Evolutionary conservation across 2,329 filamentous ascomycete species (phyloP), one percentile per base, ranked within the genome.

Genomic region (Trichoderma sp.): DNA sequence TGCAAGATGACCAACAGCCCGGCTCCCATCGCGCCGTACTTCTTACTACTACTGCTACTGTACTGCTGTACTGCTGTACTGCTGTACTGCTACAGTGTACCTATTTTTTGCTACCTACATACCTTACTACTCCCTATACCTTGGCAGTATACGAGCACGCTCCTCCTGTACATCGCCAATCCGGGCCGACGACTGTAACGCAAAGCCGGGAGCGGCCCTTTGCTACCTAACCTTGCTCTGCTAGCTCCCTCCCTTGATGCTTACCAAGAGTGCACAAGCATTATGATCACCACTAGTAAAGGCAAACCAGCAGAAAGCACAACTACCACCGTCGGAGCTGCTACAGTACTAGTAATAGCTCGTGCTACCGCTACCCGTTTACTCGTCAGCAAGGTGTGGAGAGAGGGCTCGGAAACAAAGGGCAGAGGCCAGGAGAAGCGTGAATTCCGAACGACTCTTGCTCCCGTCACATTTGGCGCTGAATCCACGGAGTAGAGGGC

Each of bases 301-400:
- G 22, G 17, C 29, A 50, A 35, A 34, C 48, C 59, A 53, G 59
- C 59, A 63, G 45, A 53, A 48, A 63, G 59, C 45, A 53, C 45
- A 63, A 53, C 48, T 50, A 27, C 59, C 10, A 37, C 59, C 42
- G 22, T 63, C 45, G 45, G 45, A 63, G 29, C 42, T 35, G 45
- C 58, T 52, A 32, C n/a, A n/a, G n/a, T n/a, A n/a, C 27, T 17
- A 45, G 17, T 15, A 63, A 61, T 35, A 29, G 35, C 17, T 32
- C 32, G 34, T 53, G 59, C 29, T 39, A 2, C 25, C 34, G n/a
- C n/a, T 45, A 15, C 48, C 59, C 32, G 29, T 15, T 32, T 29
- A 39, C 42, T 52, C 22, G 59, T 63, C 59, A 63, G 59, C 59
- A 63, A 54, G 53, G 59, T 63, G 59, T 52, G 48, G 59, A 63